Conservation (phyloP, 345 rosid species). For the Eucalyptus curtisii region DNA sequence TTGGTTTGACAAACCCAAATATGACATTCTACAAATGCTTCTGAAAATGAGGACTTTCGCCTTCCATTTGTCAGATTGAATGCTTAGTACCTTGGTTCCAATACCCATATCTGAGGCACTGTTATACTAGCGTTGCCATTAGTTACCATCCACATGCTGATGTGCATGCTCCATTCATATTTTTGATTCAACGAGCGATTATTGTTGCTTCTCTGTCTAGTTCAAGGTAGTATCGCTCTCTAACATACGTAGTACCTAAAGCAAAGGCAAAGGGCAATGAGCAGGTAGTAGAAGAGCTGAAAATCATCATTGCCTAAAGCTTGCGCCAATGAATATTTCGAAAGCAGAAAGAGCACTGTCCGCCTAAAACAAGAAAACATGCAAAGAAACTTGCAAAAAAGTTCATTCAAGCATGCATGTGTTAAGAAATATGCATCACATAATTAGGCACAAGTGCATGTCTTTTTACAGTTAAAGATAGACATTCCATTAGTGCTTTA, state of each 20-base stretch:
- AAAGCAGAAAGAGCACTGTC: neutral
- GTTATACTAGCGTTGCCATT: neutral
- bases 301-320: neutral
- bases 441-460: neutral
- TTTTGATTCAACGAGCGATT: neutral
- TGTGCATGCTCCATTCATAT: neutral
- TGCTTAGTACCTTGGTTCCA: neutral
- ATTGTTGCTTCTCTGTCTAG: neutral
- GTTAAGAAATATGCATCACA: neutral
- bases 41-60: neutral
- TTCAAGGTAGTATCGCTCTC: constrained; percentile 51
- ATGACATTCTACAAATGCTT: neutral
- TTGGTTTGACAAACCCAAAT: neutral
- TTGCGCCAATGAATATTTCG: neutral
- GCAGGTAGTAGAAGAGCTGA: neutral
- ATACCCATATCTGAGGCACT: neutral
- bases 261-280: neutral
- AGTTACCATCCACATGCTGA: neutral
- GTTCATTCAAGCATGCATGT: neutral
- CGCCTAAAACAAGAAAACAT: neutral
- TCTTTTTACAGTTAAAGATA: neutral
- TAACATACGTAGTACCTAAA: constrained; percentile 79
- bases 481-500: neutral
- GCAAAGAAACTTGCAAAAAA: neutral
- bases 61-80: neutral